Percentiles rank a stretch among this genome's conserved stretches.
phyloP scores from a whole-genome alignment of 768 basidiomycete species.

The Boletus vinaceobasis region DNA sequence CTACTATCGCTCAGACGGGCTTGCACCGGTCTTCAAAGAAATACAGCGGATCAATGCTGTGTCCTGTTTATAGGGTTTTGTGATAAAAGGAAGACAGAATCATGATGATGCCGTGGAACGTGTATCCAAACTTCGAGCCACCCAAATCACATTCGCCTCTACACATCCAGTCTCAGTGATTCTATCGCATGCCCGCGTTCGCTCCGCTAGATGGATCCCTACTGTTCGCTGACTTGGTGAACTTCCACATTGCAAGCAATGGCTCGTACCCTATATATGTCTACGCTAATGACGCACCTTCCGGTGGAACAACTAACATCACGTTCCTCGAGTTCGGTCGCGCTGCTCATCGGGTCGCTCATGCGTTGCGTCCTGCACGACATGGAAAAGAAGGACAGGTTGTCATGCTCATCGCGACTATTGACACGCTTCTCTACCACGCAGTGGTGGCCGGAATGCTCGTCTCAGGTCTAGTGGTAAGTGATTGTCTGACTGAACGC shows the following conservation, averaged over 20 bases:
- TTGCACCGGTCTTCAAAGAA: not conserved
- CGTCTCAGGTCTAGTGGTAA: conserved; percentile 28
- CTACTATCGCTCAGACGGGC: not conserved
- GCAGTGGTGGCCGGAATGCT: conserved; percentile 27
- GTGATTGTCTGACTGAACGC: not conserved
- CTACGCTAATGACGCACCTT: conserved; percentile 13
- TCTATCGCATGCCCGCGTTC: not conserved
- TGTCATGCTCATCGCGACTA: conserved; percentile 32
- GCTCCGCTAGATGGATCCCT: conserved; percentile 21
- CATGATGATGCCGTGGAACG: not conserved
- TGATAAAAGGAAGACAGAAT: not conserved
- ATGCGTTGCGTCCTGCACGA: conserved; percentile 19
- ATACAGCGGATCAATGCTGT: not conserved
- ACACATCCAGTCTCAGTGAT: not conserved
- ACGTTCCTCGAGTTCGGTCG: conserved; percentile 25
- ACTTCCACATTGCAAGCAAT: conserved; percentile 23
- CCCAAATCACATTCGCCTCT: not conserved
- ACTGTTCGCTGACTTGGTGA: conserved; percentile 19
- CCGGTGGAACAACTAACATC: conserved; percentile 12
- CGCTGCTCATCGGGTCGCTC: conserved; percentile 32
- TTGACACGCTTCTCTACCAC: conserved; percentile 30
- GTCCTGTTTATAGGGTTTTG: not conserved
- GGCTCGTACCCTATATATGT: conserved; percentile 8
- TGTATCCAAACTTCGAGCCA: not conserved
- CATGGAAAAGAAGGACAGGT: conserved; percentile 23